Base-by-base conservation (phyloP, 352 stramenopile species). In the Phytophthora cactorum region DNA sequence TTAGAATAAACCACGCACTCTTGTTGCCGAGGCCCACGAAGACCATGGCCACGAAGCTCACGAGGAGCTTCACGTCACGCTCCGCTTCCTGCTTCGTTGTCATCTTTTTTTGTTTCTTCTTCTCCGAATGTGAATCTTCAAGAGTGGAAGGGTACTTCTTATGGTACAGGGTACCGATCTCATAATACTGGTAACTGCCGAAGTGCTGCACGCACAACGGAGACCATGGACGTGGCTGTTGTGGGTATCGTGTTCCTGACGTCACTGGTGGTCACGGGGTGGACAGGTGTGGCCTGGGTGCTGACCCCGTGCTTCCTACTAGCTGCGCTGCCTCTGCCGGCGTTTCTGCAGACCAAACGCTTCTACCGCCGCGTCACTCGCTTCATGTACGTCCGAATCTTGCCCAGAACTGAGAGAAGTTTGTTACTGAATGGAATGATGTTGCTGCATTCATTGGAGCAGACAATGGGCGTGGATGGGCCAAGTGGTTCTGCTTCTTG, bases 21-120 rank as follows among this genome's bases (percentile, higher is more conserved):
- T 95, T 95, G 71, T 93, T 93, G 66, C 87, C 87, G 22, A 95
- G 82, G 2, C 87, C 87, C 38, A 95, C 81, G 68, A 95, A 90
- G 29, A 95, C 75, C 78, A 95, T 90, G 25, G 82, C 83, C 49
- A 93, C 68, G 66, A 95, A 95, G 75, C 81, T 91, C 59, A 89
- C 73, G 61, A 93, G 71, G 15, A 95, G 83, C 81, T 90, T 88
- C 57, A 82, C 66, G 41, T 88, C 83, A 59, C 75, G 76, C 65
- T 86, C 71, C 14, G 62, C 46, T 36, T 61, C 61, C 57, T 64
- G 34, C 51, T 36, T 63, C 58, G 61, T 72, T 59, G 66, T 63
- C 72, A 63, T 71, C 22, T 22, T 22, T 22, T 22, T 22, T 28
- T 66, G 52, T 4, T 68, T 64, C 17, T 46, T 57, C 52, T 43